Evolutionary conservation across 805 yeast species (phyloP).

Genomic region (Starmera amethionina): DNA sequence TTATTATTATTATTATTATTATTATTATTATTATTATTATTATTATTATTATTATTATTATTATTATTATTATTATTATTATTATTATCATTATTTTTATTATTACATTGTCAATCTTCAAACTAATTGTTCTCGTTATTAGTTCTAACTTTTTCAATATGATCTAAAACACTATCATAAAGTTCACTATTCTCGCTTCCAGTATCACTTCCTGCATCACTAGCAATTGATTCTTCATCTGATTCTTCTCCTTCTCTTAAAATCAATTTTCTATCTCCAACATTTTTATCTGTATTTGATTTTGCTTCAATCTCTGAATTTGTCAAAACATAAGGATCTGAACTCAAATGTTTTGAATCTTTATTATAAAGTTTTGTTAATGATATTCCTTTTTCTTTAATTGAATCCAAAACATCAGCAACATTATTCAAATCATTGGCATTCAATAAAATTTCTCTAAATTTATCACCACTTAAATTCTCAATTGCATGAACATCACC

Average conservation of each 20-base stretch:
- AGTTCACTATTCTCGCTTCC: slow-evolving; percentile 23
- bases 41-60: too few species aligned
- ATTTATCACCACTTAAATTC: slow-evolving; percentile 24
- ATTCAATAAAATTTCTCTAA: slow-evolving; percentile 25
- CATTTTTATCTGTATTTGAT: background rate
- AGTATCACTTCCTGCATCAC: slow-evolving; percentile 5
- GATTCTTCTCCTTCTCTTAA: background rate
- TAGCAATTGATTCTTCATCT: slow-evolving; percentile 2
- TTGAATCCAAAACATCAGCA: slow-evolving; percentile 25
- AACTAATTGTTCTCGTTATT: slow-evolving; percentile 1
- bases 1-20: too few species aligned
- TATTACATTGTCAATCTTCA: background rate
- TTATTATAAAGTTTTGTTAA: slow-evolving; percentile 24
- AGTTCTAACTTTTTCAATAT: slow-evolving; percentile 24
- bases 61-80: too few species aligned
- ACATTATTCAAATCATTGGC: slow-evolving; percentile 28
- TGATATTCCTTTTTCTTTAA: slow-evolving; percentile 31
- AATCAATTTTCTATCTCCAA: background rate
- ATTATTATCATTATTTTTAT: too few species aligned
- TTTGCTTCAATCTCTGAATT: background rate
- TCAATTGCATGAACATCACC: slow-evolving; percentile 18
- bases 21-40: too few species aligned
- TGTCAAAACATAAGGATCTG: slow-evolving; percentile 3
- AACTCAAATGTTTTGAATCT: background rate
- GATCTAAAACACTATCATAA: slow-evolving; percentile 31